Base-by-base conservation (phyloP, 2,329 filamentous ascomycete genomes). In the Didymella glomerata region DNA sequence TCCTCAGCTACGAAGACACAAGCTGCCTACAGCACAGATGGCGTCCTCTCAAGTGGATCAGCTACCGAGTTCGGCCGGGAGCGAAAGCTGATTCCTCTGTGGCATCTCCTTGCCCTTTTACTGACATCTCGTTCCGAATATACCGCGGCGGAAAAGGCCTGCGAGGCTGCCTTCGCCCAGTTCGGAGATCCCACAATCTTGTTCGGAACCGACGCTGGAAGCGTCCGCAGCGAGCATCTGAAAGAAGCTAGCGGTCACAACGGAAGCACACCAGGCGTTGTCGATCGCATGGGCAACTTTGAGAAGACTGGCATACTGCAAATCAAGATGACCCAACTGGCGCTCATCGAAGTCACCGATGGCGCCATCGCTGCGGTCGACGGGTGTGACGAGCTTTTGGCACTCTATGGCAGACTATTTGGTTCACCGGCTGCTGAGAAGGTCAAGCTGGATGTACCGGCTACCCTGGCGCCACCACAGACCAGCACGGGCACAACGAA, bases 261-360 rank as follows among this genome's bases (percentile, higher is more conserved):
- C 8, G 46, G 22, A 9, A 57, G 55, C n/a, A 54, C 54, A 16
- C 66, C 67, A 63, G 87, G 88, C 3, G 73, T 91, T 46, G 84
- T 96, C 0, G 90, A 94, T 65, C 87, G 91, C 44, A 91, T 97
- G 87, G 90, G 92, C 62, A 86, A 88, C 57, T 86, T 88, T 25
- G 93, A 98, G 73, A 96, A 93, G 72, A 91, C 93, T 75, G 86
- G 87, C 48, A 89, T 99, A 41, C 79, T 99, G n/a, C 91, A 98
- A 76, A 88, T 97, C 61, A 96, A 96, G 76, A 96, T 98, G 86
- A 97, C 94, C 11, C 93, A 98, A 71, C 82, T 99, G 60, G 85
- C 90, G 4, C 84, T 99, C 20, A 78, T 95, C 3, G 94, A 98
- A 77, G 80, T 95, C 16, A 80, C 92, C 3, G 93, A 97, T 73